Base-by-base conservation (phyloP, 768 basidiomycete genomes). In the Termitomyces sp. region DNA sequence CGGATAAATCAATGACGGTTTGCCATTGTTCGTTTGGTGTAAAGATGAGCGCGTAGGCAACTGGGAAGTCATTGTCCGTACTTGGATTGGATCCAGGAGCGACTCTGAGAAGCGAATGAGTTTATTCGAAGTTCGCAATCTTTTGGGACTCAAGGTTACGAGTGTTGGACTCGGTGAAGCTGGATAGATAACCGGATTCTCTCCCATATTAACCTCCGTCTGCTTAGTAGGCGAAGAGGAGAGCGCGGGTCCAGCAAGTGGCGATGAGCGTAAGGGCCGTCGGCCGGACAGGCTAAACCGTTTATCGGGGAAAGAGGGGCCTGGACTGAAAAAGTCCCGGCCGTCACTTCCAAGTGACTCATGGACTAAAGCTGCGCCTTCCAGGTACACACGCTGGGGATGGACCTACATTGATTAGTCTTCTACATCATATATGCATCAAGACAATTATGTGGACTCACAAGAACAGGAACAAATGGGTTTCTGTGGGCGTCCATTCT, bases 181-280 rank as follows among this genome's bases (percentile, higher is more conserved):
- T 9, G 43, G 22, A 24, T 11, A 19, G 22, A 32, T 38, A 2
- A n/a, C 26, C 21, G 35, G 40, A n/a, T 4, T 42, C n/a, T 35
- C 45, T 42, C 50, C 24, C 28, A 30, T 21, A 17, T 51, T 43
- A 35, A 55, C 22, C 9, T 52, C 48, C 37, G 32, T 55, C 58
- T 21, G 34, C 14, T 58, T 51, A 40, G 32, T 14, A 67, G 58
- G 51, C 21, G 51, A 40, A 28, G 53, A 32, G n/a, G 64, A 67
- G 2, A 74, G 51, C 2, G 67, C 69, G 24, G 74, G 74, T 5
- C 75, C 72, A 10, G 76, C 70, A 15, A 78, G 66, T 14, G 75
- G 77, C 19, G 77, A 78, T 2, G 77, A 77, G 12, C 71, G 69
- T 21, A 73, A 45, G 0, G 75, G 75, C 22, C 66, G 71, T 8